Percentiles rank a stretch among this genome's conserved stretches.
Evolutionary conservation across 2,329 filamentous ascomycete species (phyloP).

Genomic region (Sporothrix mexicana): DNA sequence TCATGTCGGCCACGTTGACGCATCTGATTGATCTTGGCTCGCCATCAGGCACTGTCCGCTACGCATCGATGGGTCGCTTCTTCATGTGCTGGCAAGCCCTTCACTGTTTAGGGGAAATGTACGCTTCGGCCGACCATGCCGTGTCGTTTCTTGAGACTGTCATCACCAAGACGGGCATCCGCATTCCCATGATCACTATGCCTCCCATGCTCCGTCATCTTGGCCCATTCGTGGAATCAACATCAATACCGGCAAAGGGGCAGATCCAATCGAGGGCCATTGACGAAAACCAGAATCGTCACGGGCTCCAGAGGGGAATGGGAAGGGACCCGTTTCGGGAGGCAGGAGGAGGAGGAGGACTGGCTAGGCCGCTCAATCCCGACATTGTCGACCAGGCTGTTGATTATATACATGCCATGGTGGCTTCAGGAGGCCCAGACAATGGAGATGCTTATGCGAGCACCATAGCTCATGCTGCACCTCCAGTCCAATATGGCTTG

Average conservation of each 20-base stretch:
- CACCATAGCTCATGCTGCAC: neutral
- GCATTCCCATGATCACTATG: constrained; percentile 4
- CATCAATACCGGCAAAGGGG: neutral
- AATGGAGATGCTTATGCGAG: neutral
- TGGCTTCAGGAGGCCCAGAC: neutral
- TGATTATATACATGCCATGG: neutral
- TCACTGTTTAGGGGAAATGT: neutral
- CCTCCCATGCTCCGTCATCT: neutral
- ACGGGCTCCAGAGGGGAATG: too few relatives aligned
- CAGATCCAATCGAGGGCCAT: too few relatives aligned
- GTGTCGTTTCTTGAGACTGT: constrained; percentile 1
- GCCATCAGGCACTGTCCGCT: neutral
- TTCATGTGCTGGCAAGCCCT: constrained; percentile 3
- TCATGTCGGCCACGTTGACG: neutral
- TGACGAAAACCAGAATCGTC: too few relatives aligned
- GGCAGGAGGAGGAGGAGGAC: too few relatives aligned
- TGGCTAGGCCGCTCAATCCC: neutral
- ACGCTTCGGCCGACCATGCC: neutral
- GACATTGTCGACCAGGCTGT: neutral
- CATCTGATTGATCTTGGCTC: neutral
- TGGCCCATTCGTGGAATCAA: neutral
- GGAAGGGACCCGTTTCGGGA: too few relatives aligned
- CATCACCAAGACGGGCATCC: neutral
- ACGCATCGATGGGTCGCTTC: neutral
- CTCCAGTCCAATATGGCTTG: neutral